Conservation (phyloP, 225 moss, liverwort and hornwort species). For the Straminergon stramineum region DNA sequence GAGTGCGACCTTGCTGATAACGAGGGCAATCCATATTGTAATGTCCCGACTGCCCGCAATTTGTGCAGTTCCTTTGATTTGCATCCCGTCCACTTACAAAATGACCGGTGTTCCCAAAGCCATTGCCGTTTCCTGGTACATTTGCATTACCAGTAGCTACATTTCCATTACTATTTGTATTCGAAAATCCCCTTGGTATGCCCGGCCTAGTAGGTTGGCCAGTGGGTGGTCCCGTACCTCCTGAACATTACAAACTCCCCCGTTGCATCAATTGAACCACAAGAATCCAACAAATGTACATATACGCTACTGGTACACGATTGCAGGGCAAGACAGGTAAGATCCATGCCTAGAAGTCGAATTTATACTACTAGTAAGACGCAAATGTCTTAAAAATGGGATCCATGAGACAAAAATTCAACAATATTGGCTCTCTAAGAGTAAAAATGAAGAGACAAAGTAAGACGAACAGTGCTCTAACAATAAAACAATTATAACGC, state of each 20-base stretch:
- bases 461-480: background rate
- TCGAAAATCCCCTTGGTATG: constrained; percentile 24
- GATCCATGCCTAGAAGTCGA: background rate
- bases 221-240: constrained; percentile 26
- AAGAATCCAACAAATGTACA: background rate
- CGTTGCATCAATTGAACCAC: background rate
- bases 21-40: constrained; percentile 74
- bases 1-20: constrained; percentile 33
- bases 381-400: background rate
- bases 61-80: constrained; percentile 60
- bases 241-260: constrained; percentile 12
- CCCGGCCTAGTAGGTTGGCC: constrained; percentile 19
- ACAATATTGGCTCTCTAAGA: background rate
- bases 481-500: background rate
- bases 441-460: background rate
- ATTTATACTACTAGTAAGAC: background rate
- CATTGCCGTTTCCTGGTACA: constrained; percentile 12
- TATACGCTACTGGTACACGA: background rate
- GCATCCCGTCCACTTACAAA: constrained; percentile 22
- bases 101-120: constrained; percentile 22
- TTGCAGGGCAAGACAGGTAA: background rate
- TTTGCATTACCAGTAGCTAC: constrained; percentile 1
- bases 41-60: constrained; percentile 77
- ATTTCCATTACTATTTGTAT: constrained; percentile 4
- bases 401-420: background rate